These are phyloP conservation scores for Cryptococcus amylolentus DNA, from an alignment of 1,284 basidiomycete genomes.

Conservation along the genomic window DNA sequence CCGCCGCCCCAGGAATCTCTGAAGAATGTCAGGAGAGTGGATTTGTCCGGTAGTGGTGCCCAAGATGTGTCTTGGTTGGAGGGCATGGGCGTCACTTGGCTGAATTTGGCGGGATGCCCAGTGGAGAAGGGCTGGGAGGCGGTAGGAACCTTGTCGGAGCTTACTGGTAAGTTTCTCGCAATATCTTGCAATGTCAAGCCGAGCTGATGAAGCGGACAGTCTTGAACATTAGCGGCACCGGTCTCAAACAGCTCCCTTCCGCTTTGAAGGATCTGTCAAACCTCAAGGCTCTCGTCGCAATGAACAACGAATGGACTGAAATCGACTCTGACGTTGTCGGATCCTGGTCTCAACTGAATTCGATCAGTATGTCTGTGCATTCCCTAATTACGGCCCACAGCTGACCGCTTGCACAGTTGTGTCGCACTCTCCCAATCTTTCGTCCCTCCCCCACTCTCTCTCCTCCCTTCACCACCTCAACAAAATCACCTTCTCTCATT, in stretches of 20 bases:
- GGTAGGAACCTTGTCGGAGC: conserved; percentile 29
- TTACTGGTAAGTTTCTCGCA: conserved; percentile 30
- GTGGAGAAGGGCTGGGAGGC: conserved; percentile 38
- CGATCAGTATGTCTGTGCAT: conserved; percentile 33
- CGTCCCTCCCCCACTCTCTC: conserved; percentile 25
- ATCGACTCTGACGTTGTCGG: conserved; percentile 29
- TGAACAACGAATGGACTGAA: conserved; percentile 40
- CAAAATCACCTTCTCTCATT: conserved; percentile 47
- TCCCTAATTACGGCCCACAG: neutral
- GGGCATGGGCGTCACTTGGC: conserved; percentile 36
- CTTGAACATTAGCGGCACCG: conserved; percentile 40
- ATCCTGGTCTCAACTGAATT: conserved; percentile 42
- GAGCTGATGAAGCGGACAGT: conserved; percentile 19
- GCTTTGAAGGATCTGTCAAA: conserved; percentile 22
- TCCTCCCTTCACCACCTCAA: conserved; percentile 30
- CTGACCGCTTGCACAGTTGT: conserved; percentile 28
- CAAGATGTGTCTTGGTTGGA: conserved; percentile 36
- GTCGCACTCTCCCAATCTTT: conserved; percentile 43
- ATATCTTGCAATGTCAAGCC: neutral
- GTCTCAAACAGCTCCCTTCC: conserved; percentile 25
- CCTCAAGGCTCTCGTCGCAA: conserved; percentile 45
- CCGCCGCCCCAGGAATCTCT: conserved; percentile 32
- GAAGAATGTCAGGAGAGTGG: conserved; percentile 32
- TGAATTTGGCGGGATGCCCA: conserved; percentile 37
- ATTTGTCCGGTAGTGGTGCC: conserved; percentile 35